Percentiles rank a stretch among this genome's conserved stretches.
These are phyloP conservation scores for Neocatenulostroma microsporum DNA, from an alignment of 2,329 filamentous ascomycete genomes.

Conservation along the genomic window DNA sequence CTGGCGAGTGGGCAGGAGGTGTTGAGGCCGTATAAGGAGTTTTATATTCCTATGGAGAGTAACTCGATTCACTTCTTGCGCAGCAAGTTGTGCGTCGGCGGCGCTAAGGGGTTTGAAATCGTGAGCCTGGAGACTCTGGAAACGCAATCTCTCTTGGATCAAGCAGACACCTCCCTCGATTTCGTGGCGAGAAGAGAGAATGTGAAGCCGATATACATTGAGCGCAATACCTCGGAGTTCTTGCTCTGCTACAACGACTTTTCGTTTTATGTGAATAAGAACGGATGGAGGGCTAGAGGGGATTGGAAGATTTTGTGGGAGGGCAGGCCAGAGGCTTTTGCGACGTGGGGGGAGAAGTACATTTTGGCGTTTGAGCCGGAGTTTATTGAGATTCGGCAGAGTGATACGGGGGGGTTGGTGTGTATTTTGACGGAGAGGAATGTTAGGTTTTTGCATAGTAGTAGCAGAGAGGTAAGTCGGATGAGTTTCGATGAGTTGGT, in stretches of 20 bases:
- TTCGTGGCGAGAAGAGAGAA: conserved; percentile 92
- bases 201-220: conserved; percentile 84
- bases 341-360: conserved; percentile 82
- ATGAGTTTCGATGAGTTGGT: not conserved
- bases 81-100: conserved; percentile 92
- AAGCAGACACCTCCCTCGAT: conserved; percentile 94
- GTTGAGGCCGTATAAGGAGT: conserved; percentile 95
- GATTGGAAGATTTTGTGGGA: conserved; percentile 99
- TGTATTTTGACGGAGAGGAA: conserved; percentile 96
- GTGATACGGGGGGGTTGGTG: conserved; percentile 82
- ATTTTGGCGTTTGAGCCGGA: conserved; percentile 95
- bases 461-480: conserved; percentile 77
- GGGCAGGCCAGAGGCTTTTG: conserved; percentile 83
- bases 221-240: conserved; percentile 94
- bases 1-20: conserved; percentile 90
- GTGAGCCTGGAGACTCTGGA: conserved; percentile 96
- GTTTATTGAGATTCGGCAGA: conserved; percentile 93
- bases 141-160: conserved; percentile 91
- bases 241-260: conserved; percentile 97
- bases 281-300: conserved; percentile 90
- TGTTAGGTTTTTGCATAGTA: conserved; percentile 94
- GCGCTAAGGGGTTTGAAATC: conserved; percentile 91
- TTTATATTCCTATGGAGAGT: conserved; percentile 98
- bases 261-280: conserved; percentile 98
- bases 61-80: conserved; percentile 96